Evolutionary conservation across 805 yeast genomes (phyloP), one percentile per base, ranked within the genome.

Genomic region (Suhomyces pyralidae): DNA sequence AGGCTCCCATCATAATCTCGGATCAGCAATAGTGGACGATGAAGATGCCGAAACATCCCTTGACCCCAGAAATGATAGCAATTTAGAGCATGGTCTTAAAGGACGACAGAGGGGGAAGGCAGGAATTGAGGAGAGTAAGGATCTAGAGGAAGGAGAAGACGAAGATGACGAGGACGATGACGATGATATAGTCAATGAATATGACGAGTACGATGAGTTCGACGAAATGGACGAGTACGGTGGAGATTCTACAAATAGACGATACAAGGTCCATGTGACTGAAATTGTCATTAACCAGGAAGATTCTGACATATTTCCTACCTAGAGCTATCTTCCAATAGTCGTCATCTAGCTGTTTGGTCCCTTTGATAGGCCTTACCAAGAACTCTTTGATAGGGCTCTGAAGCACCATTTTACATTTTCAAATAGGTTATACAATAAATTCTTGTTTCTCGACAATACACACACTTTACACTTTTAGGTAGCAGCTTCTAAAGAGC

Each of bases 181-280:
- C 5, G 54, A 51, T 15, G 56, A 55, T 17, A 34, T 54, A 6
- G 59, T 51, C 14, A 61, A 59, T 20, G 66, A 60, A 34, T 54
- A 58, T 36, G 62, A 60, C 24, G 64, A 61, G 36, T 57, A 55
- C 40, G 64, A 62, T 40, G 61, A 61, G 8, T 44, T 42, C 32
- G 49, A 53, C n/a, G 56, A 54, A 15, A 55, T 56, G 44, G 52
- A 45, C 32, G 63, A 57, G 26, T 62, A 66, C 53, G 62, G 60
- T 10, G 66, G 61, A 24, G 66, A 61, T 32, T 55, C 64, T 9
- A 54, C 63, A 38, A 62, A 58, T 48, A 46, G 65, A 47, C 53
- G 61, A 36, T 68, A 73, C 59, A 69, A 65, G 53, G 77, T 75
- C 12, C 72, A 68, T 36, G 80, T 75, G 25, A 72, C 77, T 5